Evolutionary conservation across 495 filamentous ascomycete species (phyloP).

Genomic region (Patellaria atrata): DNA sequence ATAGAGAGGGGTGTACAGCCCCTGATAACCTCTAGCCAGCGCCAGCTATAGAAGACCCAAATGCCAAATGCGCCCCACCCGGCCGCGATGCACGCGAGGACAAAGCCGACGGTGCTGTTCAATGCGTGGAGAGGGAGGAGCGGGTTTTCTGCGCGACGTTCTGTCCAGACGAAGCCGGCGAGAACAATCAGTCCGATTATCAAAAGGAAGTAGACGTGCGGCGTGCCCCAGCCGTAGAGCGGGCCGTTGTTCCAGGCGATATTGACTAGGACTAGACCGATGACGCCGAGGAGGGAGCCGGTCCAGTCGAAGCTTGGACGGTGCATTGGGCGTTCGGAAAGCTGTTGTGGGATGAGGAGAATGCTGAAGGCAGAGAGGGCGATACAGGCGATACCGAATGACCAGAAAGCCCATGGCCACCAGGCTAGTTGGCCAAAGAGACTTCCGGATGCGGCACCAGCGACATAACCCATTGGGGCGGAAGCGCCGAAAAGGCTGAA

Average conservation of each 20-base stretch:
- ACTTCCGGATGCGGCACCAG: constrained; percentile 17
- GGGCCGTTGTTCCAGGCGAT: constrained; percentile 22
- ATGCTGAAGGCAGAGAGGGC: constrained; percentile 10
- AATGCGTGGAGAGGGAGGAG: constrained; percentile 19
- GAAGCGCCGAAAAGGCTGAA: constrained; percentile 23
- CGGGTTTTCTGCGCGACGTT: constrained; percentile 15
- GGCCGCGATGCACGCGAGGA: constrained; percentile 18
- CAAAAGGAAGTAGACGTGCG: constrained; percentile 22
- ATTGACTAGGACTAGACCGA: constrained; percentile 23
- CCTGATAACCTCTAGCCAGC: constrained; percentile 16
- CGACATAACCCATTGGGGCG: constrained; percentile 21
- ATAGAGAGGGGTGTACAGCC: constrained; percentile 11
- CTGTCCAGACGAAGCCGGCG: constrained; percentile 19
- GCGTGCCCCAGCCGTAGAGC: constrained; percentile 19
- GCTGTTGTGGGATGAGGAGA: constrained; percentile 16
- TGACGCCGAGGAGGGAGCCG: constrained; percentile 20
- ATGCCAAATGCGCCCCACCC: constrained; percentile 24
- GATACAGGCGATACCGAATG: constrained; percentile 15
- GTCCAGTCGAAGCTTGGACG: constrained; percentile 18
- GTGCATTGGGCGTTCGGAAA: constrained; percentile 5
- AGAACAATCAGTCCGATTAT: constrained; percentile 21
- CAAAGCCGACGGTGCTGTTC: constrained; percentile 18
- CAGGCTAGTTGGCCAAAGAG: constrained; percentile 19
- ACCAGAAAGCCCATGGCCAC: constrained; percentile 27
- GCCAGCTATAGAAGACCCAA: constrained; percentile 22